phyloP scores from a whole-genome alignment of 129 eudicot species.

The Flaveria bidentis region DNA sequence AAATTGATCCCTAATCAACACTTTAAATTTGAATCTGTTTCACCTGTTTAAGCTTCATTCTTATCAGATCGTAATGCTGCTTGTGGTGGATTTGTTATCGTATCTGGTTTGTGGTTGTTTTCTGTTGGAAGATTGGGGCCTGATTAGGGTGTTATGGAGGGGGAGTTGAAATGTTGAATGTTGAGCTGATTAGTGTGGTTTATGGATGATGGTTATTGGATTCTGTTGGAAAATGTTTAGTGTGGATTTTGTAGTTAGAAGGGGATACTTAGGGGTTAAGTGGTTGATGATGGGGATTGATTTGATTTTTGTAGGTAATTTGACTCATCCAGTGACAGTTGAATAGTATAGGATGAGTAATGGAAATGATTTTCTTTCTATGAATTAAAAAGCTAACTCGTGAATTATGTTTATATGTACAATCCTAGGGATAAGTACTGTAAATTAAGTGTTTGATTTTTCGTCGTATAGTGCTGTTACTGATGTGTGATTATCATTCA shows the following conservation, averaged over 20 bases:
- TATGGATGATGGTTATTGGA: neutral
- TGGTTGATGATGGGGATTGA: neutral
- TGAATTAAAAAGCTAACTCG: neutral
- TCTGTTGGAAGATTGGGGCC: neutral
- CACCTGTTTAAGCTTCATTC: neutral
- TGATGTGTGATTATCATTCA: slow-evolving; percentile 1
- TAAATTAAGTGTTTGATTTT: slow-evolving; percentile 1
- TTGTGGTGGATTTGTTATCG: neutral
- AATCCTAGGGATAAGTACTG: neutral
- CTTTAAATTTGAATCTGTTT: slow-evolving; percentile 24
- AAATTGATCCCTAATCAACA: slow-evolving; percentile 11
- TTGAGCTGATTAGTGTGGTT: neutral
- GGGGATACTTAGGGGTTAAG: neutral
- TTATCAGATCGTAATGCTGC: neutral
- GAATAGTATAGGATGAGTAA: neutral
- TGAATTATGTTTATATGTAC: neutral
- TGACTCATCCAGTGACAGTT: neutral
- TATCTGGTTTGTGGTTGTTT: neutral
- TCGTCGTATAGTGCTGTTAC: neutral
- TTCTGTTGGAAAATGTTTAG: neutral
- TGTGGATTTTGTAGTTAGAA: neutral
- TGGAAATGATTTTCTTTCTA: neutral
- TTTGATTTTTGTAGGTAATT: neutral
- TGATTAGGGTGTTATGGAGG: slow-evolving; percentile 13
- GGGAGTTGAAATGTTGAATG: neutral